These are phyloP conservation scores for Helicostylum pulchrum DNA, from an alignment of 192 early-diverging fungal species.

Conservation along the genomic window DNA sequence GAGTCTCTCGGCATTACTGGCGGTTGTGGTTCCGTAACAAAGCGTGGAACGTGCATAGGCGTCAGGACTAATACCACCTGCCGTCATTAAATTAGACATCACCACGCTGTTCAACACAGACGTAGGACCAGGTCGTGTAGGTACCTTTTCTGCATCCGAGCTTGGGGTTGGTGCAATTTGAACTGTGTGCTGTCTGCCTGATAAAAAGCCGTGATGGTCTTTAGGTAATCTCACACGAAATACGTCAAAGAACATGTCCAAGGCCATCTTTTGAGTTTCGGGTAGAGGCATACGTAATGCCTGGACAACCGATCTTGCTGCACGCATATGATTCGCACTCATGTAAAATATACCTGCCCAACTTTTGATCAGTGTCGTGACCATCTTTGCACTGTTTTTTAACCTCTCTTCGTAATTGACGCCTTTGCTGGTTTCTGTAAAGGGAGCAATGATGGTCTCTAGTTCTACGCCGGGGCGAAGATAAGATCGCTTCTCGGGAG, in stretches of 20 bases:
- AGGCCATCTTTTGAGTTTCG: constrained; percentile 73
- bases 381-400: constrained; percentile 56
- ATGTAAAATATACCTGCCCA: constrained; percentile 82
- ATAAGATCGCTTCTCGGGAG: constrained; percentile 58
- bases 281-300: constrained; percentile 65
- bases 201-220: constrained; percentile 47
- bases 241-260: constrained; percentile 81
- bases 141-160: constrained; percentile 1
- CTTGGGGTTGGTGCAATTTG: constrained; percentile 20
- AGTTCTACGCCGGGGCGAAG: constrained; percentile 75
- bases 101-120: constrained; percentile 8
- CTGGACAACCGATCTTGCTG: constrained; percentile 66
- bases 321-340: constrained; percentile 68
- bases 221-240: constrained; percentile 68
- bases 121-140: neutral
- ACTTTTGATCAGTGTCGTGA: constrained; percentile 63
- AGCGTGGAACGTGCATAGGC: constrained; percentile 13
- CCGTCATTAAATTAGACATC: constrained; percentile 5
- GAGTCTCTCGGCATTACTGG: constrained; percentile 42
- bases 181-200: constrained; percentile 36
- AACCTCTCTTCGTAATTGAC: constrained; percentile 64
- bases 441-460: constrained; percentile 75
- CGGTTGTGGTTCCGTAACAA: constrained; percentile 6
- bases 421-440: constrained; percentile 72
- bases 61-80: constrained; percentile 11